Percentiles rank a stretch among this genome's conserved stretches.
These are phyloP conservation scores for Hanseniaspora thailandica DNA, from an alignment of 805 yeast species.

Conservation along the genomic window DNA sequence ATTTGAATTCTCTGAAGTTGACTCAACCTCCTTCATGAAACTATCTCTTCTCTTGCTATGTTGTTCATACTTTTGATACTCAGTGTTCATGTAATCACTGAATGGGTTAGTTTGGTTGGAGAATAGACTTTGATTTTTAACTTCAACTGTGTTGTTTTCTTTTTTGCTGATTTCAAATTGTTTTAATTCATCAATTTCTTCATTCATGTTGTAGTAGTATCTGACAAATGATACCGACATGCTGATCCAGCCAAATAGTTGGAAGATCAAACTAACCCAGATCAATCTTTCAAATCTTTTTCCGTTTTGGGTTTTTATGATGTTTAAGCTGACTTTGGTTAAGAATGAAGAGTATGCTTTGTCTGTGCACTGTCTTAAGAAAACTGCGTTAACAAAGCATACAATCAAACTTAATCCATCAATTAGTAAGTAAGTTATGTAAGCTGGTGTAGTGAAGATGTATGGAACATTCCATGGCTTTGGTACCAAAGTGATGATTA, in stretches of 20 bases:
- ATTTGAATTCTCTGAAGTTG: not conserved
- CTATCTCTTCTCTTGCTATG: not conserved
- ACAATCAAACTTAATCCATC: not conserved
- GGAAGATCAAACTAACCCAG: slow-evolving; percentile 4
- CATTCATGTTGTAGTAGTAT: slow-evolving; percentile 6
- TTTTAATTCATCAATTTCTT: slow-evolving; percentile 7
- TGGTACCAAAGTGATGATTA: not conserved
- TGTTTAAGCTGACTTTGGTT: slow-evolving; percentile 6
- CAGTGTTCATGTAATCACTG: not conserved
- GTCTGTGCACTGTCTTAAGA: slow-evolving; percentile 3
- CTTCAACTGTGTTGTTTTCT: not conserved
- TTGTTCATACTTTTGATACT: not conserved
- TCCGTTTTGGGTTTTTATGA: slow-evolving; percentile 1
- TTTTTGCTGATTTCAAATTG: not conserved
- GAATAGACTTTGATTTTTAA: not conserved
- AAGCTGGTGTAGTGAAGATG: slow-evolving; percentile 1
- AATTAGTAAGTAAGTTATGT: not conserved
- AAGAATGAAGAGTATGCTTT: not conserved
- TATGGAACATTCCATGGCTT: slow-evolving; percentile 1
- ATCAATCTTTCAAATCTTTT: not conserved
- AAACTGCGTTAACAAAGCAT: slow-evolving; percentile 4
- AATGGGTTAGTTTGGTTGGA: not conserved
- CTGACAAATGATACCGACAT: not conserved
- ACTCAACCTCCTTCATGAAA: not conserved
- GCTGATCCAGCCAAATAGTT: not conserved